These are phyloP conservation scores for Kwoniella bestiolae DNA, from an alignment of 768 basidiomycete genomes.

Conservation along the genomic window DNA sequence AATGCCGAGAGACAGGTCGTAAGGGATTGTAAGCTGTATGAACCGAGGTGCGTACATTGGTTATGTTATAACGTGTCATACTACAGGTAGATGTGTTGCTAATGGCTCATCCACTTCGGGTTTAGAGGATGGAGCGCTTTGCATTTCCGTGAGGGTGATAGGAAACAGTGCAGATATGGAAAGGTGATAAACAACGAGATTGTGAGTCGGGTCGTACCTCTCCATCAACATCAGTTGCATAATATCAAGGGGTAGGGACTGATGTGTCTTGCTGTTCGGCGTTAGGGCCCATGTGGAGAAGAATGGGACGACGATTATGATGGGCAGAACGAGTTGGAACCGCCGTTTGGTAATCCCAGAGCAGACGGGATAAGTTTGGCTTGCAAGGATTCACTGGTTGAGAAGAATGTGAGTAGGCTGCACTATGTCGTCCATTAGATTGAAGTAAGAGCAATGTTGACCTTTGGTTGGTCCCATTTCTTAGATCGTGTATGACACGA, in stretches of 20 bases:
- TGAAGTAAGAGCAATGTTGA: too few species aligned
- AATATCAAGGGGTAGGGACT: too few species aligned
- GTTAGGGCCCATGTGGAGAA: conserved; percentile 57
- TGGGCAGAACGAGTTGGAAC: conserved; percentile 41
- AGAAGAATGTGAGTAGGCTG: conserved; percentile 50
- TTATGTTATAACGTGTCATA: not conserved
- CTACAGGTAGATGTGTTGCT: not conserved
- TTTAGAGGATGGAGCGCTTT: conserved; percentile 58
- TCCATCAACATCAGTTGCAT: not conserved
- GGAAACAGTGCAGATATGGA: conserved; percentile 53
- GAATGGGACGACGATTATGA: conserved; percentile 59
- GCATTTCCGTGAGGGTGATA: conserved; percentile 57
- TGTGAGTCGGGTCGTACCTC: conserved; percentile 28
- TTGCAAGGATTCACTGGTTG: conserved; percentile 56
- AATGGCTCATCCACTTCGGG: not conserved
- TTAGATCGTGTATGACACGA: conserved; percentile 56
- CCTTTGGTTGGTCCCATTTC: too few species aligned
- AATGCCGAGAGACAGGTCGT: conserved; percentile 55
- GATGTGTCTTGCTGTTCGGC: not conserved
- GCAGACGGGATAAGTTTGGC: conserved; percentile 59
- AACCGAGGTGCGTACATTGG: conserved; percentile 52
- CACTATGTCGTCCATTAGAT: not conserved
- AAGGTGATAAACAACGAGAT: conserved; percentile 54
- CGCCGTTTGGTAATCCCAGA: conserved; percentile 53
- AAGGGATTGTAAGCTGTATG: conserved; percentile 55